phyloP scores from a whole-genome alignment of 2,329 filamentous ascomycete species.

The Epichloe hybrida region DNA sequence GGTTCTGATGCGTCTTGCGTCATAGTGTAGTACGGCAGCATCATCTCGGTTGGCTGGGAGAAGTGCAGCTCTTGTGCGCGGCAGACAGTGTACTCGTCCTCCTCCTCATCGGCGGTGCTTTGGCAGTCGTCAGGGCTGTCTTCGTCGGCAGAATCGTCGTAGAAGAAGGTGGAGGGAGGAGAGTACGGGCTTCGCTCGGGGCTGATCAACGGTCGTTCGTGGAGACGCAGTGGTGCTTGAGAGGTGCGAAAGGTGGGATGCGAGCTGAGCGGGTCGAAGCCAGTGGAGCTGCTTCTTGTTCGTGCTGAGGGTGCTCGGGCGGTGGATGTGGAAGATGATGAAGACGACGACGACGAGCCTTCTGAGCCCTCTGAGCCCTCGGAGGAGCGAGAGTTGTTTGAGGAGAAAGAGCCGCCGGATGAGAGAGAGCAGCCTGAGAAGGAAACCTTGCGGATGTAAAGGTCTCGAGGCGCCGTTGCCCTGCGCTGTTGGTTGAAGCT shows the following conservation, averaged over 20 bases:
- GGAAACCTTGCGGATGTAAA: constrained; percentile 28
- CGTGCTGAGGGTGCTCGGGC: constrained; percentile 13
- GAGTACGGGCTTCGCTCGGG: constrained; percentile 10
- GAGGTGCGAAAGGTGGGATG: constrained; percentile 22
- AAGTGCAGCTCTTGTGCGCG: constrained; percentile 3
- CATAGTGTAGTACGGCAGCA: constrained; percentile 14
- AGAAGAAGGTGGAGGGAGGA: constrained; percentile 16
- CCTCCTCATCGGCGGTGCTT: constrained; percentile 5
- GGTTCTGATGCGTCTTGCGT: constrained; percentile 13
- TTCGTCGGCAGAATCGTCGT: constrained; percentile 12
- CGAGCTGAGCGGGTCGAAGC: constrained; percentile 21
- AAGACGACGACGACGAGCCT: constrained; percentile 13
- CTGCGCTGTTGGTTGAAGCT: constrained; percentile 24
- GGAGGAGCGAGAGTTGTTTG: constrained; percentile 24
- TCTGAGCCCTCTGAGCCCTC: constrained; percentile 8
- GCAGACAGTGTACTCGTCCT: constrained; percentile 10
- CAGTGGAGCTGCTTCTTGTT: constrained; percentile 11
- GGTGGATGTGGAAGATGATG: constrained; percentile 17
- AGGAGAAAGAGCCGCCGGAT: constrained; percentile 25
- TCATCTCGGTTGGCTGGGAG: constrained; percentile 11
- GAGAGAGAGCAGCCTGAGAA: constrained; percentile 27
- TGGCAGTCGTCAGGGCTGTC: constrained; percentile 13
- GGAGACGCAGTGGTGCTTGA: constrained; percentile 23
- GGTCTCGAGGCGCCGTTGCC: constrained; percentile 21
- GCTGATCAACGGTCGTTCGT: constrained; percentile 21